Evolutionary conservation across 1,139 yeast genomes (phyloP), one percentile per base, ranked within the genome.

Genomic region (Blastobotrys serpentis): DNA sequence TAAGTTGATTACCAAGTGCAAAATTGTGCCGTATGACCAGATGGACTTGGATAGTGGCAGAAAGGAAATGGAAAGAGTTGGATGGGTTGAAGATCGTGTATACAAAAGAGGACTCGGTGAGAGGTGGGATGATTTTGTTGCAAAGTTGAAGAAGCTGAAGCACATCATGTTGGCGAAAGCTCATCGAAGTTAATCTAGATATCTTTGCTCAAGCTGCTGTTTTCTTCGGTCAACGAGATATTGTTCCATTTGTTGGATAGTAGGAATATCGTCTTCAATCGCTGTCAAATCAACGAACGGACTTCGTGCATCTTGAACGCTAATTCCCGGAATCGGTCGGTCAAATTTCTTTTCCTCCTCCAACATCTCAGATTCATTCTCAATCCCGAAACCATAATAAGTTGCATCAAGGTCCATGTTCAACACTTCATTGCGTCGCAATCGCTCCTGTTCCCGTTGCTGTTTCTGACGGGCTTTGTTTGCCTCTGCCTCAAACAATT

Each of bases 41-140:
- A 65, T 87, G 50, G 95, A 87, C 63, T 73, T 84, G 56, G 95
- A 85, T 61, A 76, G 86, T 0, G 95, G 94, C 1, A 74, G 95
- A 59, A 76, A 89, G 44, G 94, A 85, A 39, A 63, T 70, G 59
- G 73, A 69, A 44, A 56, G 61, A n/a, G 62, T 64, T 25, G 70
- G 59, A 36, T 67, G 71, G 71, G 65, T 54, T 11, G 71, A 67
- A 45, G 71, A 67, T 50, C 61, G 71, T 14, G 66, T 66, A 8
- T 67, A 64, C 44, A 43, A 25, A 22, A 29, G 36, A 14, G 38
- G 52, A 17, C 18, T 29, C 22, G 18, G 43, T 3, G 43, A 40
- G 13, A 11, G 36, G 4, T 29, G 16, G 13, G 26, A 30, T 16
- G 33, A 36, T 19, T n/a, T 36, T 14, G 19, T 36, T 18, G n/a